Evolutionary conservation across 352 stramenopile species (phyloP).

Genomic region (Phytopythium litorale): DNA sequence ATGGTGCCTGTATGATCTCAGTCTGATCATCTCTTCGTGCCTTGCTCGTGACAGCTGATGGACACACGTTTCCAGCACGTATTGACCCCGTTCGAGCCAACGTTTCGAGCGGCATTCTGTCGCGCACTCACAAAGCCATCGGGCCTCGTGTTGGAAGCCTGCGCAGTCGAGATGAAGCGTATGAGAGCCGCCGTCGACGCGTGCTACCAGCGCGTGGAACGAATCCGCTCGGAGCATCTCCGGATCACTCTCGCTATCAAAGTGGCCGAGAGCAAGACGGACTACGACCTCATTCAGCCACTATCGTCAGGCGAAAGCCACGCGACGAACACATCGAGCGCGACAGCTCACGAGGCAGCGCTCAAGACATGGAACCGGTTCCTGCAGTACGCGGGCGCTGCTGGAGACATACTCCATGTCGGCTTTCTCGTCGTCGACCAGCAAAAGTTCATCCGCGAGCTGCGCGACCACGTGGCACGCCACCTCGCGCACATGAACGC

Average conservation of each 20-base stretch:
- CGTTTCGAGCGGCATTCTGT: constrained; percentile 16
- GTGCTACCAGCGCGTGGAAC: constrained; percentile 27
- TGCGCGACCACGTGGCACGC: constrained; percentile 25
- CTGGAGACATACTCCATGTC: constrained; percentile 34
- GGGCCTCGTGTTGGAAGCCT: constrained; percentile 17
- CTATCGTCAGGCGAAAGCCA: neutral
- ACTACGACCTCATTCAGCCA: neutral
- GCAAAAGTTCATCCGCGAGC: constrained; percentile 23
- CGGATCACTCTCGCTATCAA: constrained; percentile 26
- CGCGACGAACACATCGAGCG: constrained; percentile 10
- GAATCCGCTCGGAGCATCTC: constrained; percentile 30
- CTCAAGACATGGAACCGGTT: constrained; percentile 36
- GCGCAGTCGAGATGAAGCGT: constrained; percentile 11
- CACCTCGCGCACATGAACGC: constrained; percentile 37
- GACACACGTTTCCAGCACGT: constrained; percentile 25
- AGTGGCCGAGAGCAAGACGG: constrained; percentile 20
- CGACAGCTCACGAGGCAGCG: constrained; percentile 35
- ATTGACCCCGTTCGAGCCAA: constrained; percentile 36
- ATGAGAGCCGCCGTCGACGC: constrained; percentile 26
- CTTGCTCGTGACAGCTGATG: constrained; percentile 12
- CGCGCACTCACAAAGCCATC: constrained; percentile 24
- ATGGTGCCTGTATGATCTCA: neutral
- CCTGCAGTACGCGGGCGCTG: constrained; percentile 26
- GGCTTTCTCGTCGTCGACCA: constrained; percentile 59
- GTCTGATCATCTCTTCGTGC: neutral